A percentile compares a stretch with the other conserved stretches of the same genome.
Conservation (phyloP, 495 filamentous ascomycete species). For the Penicillium ucsense region DNA sequence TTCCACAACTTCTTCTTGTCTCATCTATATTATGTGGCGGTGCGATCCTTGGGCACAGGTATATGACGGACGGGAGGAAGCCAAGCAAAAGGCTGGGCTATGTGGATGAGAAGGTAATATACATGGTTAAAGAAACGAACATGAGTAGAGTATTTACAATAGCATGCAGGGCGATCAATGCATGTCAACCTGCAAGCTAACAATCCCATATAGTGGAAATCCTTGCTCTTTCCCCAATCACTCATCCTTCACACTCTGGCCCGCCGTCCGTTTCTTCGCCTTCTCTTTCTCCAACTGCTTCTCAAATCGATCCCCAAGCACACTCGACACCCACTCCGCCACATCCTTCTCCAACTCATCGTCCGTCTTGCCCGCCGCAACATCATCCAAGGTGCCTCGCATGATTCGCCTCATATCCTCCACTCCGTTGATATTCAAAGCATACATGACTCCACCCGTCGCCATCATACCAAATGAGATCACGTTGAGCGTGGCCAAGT, state of each 20-base stretch:
- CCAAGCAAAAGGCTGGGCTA: too few relatives aligned
- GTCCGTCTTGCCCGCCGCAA: conserved; percentile 32
- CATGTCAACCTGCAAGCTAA: neutral
- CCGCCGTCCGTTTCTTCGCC: conserved; percentile 14
- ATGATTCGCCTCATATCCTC: conserved; percentile 56
- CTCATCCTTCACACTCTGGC: conserved; percentile 6
- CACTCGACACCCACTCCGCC: conserved; percentile 58
- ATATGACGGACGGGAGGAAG: too few relatives aligned
- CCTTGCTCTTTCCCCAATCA: neutral
- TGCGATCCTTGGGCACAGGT: too few relatives aligned
- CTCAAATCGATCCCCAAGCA: conserved; percentile 47
- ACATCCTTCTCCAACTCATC: conserved; percentile 57
- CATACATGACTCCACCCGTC: conserved; percentile 57
- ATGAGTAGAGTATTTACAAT: conserved; percentile 14
- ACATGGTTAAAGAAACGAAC: neutral
- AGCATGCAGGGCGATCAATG: too few relatives aligned
- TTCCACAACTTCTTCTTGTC: neutral
- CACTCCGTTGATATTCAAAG: conserved; percentile 58
- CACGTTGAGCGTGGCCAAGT: conserved; percentile 75
- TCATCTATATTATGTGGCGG: too few relatives aligned
- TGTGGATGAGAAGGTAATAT: too few relatives aligned
- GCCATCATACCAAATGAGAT: conserved; percentile 58
- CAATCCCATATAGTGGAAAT: neutral
- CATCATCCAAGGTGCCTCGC: conserved; percentile 35
- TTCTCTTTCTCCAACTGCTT: conserved; percentile 28